phyloP scores from a whole-genome alignment of 495 filamentous ascomycete species.

The Aspergillus taichungensis region DNA sequence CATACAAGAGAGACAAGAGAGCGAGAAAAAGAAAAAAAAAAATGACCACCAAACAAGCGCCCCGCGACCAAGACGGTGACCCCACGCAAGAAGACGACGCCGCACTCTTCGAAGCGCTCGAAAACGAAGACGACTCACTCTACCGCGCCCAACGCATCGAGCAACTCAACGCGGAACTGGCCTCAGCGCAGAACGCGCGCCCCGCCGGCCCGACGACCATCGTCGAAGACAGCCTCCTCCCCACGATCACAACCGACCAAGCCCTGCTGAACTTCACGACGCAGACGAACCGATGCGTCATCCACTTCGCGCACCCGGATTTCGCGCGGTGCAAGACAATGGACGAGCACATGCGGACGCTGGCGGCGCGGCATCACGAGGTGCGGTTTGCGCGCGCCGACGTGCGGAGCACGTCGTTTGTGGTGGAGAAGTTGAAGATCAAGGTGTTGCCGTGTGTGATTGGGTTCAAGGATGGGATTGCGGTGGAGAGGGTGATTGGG shows the following conservation, averaged over 20 bases:
- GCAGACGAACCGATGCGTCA: conserved; percentile 49
- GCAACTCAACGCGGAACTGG: conserved; percentile 58
- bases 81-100: conserved; percentile 50
- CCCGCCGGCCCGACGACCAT: conserved; percentile 18
- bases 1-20: too few species aligned
- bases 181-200: conserved; percentile 32
- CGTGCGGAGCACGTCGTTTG: conserved; percentile 64
- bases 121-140: conserved; percentile 51
- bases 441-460: conserved; percentile 69
- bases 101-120: conserved; percentile 60
- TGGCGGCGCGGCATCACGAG: conserved; percentile 58
- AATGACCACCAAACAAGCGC: not conserved
- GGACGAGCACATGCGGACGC: conserved; percentile 52
- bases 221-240: conserved; percentile 39
- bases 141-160: conserved; percentile 65
- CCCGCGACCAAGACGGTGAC: conserved; percentile 20
- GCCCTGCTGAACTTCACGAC: conserved; percentile 62
- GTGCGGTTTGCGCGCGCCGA: conserved; percentile 60
- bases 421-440: conserved; percentile 61
- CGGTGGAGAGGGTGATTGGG: conserved; percentile 59
- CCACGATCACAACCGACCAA: conserved; percentile 56
- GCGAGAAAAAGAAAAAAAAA: not conserved
- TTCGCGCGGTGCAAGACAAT: conserved; percentile 65
- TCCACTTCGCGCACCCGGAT: conserved; percentile 71
- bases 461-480: conserved; percentile 59